Base-by-base conservation (phyloP, 2,329 filamentous ascomycete genomes). In the Capronia americana region DNA sequence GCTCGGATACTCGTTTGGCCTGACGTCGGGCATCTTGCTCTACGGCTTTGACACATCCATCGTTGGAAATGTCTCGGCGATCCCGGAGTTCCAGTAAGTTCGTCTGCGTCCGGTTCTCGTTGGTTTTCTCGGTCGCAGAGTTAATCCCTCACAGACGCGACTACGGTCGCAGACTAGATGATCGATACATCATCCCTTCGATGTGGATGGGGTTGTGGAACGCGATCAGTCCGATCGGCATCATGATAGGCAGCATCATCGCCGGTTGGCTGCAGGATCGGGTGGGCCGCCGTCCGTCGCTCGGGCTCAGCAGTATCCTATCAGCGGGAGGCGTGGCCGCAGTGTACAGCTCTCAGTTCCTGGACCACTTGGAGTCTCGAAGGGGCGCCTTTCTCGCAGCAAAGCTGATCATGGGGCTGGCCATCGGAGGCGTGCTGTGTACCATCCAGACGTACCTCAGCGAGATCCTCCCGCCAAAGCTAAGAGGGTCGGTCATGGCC, bases 371-470 rank as follows among this genome's bases (percentile, higher is more conserved):
- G 20, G 70, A 73, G 32, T 63, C 66, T 8, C 76, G 78, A 17
- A 75, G 80, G 4, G 73, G 74, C 30, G 70, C 80, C 10, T 84
- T 84, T 70, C 76, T 84, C 3, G 75, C 77, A 1, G 82, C 79
- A 44, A 82, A 83, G 64, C 74, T 81, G n/a, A 71, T 83, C 20
- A 80, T 83, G 62, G 82, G 83, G 8, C 72, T 79, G 55, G 76
- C 80, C 1, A 78, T 83, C 44, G 83, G 83, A 12, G 77, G 81
- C 55, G 75, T 83, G 61, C 80, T 80, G 73, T 75, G 78, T 44
- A 77, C 78, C 7, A 76, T 77, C 3, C 77, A 81, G 64, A 84
- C 83, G 0, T 85, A 84, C 74, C 79, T 84, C 69, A 84, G 82
- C 14, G 83, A 85, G 67, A 80, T 83, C n/a, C 73, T 82, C 0